Evolutionary conservation across 2,329 filamentous ascomycete genomes (phyloP).

Genomic region (Fusarium tjaetaba): DNA sequence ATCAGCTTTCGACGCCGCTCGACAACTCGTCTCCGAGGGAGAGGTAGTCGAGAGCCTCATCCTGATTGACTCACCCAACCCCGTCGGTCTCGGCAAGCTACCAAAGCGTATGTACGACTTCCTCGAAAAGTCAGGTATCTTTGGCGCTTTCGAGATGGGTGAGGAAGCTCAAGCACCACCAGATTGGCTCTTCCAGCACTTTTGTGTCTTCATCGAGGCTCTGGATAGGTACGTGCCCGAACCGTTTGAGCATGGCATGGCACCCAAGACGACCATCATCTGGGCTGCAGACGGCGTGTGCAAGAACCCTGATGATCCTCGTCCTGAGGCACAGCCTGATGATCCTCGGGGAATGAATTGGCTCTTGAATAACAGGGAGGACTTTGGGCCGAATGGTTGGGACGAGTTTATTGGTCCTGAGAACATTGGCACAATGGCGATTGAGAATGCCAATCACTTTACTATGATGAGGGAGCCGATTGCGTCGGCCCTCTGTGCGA

Average conservation of each 20-base stretch:
- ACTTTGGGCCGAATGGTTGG: neutral
- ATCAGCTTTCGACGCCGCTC: neutral
- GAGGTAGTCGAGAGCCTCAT: neutral
- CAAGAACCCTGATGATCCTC: neutral
- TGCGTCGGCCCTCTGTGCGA: neutral
- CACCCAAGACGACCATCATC: neutral
- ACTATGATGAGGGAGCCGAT: neutral
- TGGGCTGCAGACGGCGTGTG: conserved; percentile 1
- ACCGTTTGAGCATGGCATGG: neutral
- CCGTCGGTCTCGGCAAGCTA: neutral
- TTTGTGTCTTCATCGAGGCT: neutral
- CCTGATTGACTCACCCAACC: neutral
- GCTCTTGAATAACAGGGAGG: neutral
- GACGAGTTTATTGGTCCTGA: neutral
- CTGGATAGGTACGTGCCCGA: neutral
- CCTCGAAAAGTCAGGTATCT: neutral
- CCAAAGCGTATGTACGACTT: conserved; percentile 7
- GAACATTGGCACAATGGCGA: neutral
- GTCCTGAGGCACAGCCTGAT: neutral
- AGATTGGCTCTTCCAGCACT: neutral
- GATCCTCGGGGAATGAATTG: neutral
- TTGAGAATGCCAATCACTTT: neutral
- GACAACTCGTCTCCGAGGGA: rapidly evolving
- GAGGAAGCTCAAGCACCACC: neutral
- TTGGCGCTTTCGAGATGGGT: neutral